phyloP scores from a whole-genome alignment of 768 basidiomycete genomes.

The Stropharia rugosoannulata region DNA sequence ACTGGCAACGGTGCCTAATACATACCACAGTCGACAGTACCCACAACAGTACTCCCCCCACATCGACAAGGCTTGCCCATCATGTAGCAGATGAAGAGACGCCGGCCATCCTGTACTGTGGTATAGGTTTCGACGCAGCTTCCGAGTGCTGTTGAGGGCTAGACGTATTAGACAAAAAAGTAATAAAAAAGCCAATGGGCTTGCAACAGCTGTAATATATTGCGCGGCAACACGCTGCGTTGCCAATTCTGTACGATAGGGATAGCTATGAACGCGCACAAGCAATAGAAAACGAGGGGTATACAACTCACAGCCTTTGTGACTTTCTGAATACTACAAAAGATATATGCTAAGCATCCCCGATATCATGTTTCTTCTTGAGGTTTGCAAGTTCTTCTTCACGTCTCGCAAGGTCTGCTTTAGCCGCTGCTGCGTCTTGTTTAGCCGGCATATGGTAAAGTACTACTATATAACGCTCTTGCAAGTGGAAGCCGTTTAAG shows the following conservation, averaged over 20 bases:
- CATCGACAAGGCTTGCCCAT: slow-evolving; percentile 57
- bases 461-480: slow-evolving; percentile 98
- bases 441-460: slow-evolving; percentile 98
- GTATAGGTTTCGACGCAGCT: neutral
- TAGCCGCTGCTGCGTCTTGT: slow-evolving; percentile 90
- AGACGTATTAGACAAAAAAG: slow-evolving; percentile 14
- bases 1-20: slow-evolving; percentile 14
- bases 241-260: slow-evolving; percentile 1
- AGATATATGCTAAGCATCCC: slow-evolving; percentile 50
- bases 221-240: slow-evolving; percentile 7
- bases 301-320: slow-evolving; percentile 3
- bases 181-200: slow-evolving; percentile 12
- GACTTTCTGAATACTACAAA: neutral
- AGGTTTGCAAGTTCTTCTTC: slow-evolving; percentile 88
- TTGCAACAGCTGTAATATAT: slow-evolving; percentile 12
- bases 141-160: neutral
- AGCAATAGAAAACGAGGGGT: neutral
- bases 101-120: slow-evolving; percentile 10
- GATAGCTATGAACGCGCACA: slow-evolving; percentile 4
- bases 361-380: slow-evolving; percentile 86
- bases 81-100: slow-evolving; percentile 30
- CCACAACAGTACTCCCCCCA: slow-evolving; percentile 71
- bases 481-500: slow-evolving; percentile 96
- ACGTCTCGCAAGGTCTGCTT: slow-evolving; percentile 86
- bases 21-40: slow-evolving; percentile 49